phyloP scores from a whole-genome alignment of 2,329 filamentous ascomycete genomes.

The Pyrenochaeta sp. region DNA sequence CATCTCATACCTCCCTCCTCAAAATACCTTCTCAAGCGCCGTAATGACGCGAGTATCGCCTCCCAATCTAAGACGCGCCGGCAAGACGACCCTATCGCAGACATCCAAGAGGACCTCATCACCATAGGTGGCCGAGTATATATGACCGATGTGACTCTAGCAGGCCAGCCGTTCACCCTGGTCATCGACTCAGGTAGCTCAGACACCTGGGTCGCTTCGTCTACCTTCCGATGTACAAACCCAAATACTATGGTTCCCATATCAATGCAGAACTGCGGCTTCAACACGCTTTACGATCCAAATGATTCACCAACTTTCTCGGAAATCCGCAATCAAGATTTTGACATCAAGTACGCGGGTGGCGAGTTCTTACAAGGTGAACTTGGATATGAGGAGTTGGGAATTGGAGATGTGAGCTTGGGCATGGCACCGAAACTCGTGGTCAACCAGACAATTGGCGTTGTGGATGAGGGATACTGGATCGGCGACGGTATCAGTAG shows the following conservation, averaged over 20 bases:
- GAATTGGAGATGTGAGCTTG: conserved; percentile 21
- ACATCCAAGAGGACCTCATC: conserved; percentile 27
- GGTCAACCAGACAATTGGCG: conserved; percentile 36
- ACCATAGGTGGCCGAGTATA: conserved; percentile 41
- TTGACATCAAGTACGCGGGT: conserved; percentile 27
- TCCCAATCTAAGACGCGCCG: not conserved
- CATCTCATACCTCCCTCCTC: conserved; percentile 15
- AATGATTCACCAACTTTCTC: conserved; percentile 7
- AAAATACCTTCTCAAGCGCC: conserved; percentile 17
- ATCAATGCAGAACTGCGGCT: conserved; percentile 19
- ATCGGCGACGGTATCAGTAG: conserved; percentile 36
- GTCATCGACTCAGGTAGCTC: conserved; percentile 39
- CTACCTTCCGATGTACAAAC: conserved; percentile 24
- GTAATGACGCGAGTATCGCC: not conserved
- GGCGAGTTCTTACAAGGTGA: conserved; percentile 34
- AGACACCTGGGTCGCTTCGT: conserved; percentile 38
- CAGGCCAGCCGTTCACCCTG: conserved; percentile 23
- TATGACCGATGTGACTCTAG: conserved; percentile 38
- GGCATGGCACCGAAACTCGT: conserved; percentile 16
- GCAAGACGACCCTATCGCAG: conserved; percentile 11
- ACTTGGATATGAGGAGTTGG: conserved; percentile 31
- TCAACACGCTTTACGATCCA: conserved; percentile 18
- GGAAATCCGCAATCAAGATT: conserved; percentile 1
- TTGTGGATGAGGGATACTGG: conserved; percentile 40
- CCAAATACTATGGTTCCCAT: not conserved